Percentiles rank a stretch among this genome's conserved stretches.
These are phyloP conservation scores for Eutrema yunnanense DNA, from an alignment of 345 rosid genomes.

Conservation along the genomic window DNA sequence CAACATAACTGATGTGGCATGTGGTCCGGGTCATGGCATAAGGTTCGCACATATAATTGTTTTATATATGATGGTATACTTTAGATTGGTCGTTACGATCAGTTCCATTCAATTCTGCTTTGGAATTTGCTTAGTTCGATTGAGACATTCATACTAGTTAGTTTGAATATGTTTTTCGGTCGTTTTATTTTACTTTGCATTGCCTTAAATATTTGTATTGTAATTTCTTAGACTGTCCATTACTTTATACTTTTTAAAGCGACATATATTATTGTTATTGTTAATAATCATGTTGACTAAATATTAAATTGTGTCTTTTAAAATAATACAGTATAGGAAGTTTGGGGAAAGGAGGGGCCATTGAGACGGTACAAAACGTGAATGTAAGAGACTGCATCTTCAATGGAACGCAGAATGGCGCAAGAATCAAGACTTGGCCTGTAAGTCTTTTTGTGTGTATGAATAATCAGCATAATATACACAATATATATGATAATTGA, in stretches of 20 bases:
- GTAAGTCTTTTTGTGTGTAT: neutral
- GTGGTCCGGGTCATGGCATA: slow-evolving; percentile 74
- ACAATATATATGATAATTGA: neutral
- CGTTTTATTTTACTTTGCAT: too few species aligned
- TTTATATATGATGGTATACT: neutral
- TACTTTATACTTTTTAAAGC: neutral
- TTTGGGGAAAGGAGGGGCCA: neutral
- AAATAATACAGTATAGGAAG: slow-evolving; percentile 12
- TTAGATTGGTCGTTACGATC: too few species aligned
- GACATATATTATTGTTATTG: too few species aligned
- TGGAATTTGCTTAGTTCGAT: too few species aligned
- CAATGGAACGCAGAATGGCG: slow-evolving; percentile 4
- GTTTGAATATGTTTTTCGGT: too few species aligned
- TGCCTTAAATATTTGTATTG: too few species aligned
- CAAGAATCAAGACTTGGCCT: slow-evolving; percentile 21
- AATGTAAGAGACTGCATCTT: slow-evolving; percentile 1
- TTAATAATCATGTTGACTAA: too few species aligned
- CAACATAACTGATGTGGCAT: slow-evolving; percentile 33
- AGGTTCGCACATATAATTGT: slow-evolving; percentile 16
- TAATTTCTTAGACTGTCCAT: too few species aligned
- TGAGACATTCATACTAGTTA: too few species aligned
- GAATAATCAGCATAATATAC: neutral
- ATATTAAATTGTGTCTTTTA: neutral
- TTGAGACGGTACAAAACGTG: slow-evolving; percentile 9
- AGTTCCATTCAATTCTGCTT: too few species aligned